Base-by-base conservation (phyloP, 371 early-diverging fungal genomes). In the Sporodiniella umbellata region DNA sequence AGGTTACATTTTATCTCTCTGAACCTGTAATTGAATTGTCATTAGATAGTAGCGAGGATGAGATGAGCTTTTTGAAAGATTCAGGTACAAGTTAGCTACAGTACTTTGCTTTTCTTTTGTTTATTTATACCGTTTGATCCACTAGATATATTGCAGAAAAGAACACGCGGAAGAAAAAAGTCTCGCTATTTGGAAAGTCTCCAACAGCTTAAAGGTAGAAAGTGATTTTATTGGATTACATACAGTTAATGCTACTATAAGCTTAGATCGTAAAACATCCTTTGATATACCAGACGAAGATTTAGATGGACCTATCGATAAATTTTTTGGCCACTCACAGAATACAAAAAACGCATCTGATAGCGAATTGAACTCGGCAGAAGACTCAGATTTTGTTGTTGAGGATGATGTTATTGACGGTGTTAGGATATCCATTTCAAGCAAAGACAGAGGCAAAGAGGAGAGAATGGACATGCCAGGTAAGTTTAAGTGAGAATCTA, bases 321-420 rank as follows among this genome's bases (percentile, higher is more conserved):
- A 17, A 8, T 53, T 44, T 26, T 2, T 28, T 23, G n/a, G 21
- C 19, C 6, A 10, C 18, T 24, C 44, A 19, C 17, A 43, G n/a
- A 40, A 33, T 14, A 40, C 31, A 4, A 33, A 23, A n/a, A 31
- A 45, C 17, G 33, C 33, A 14, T 31, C 42, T 2, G 4, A 28
- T 6, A 23, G 14, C 4, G 25, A 50, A 4, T 21, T 25, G 12
- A 18, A 17, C 19, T 17, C 4, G 11, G 35, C 40, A 12, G 43
- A 48, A 6, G 6, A 19, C 1, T 45, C 44, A 4, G 55, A 51
- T 7, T 61, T 61, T 45, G 42, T 61, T 1, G 61, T 61, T 3
- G 61, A 61, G 26, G 61, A 61, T 35, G 61, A 61, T 49, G 48
- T 48, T 4, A 52, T 61, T 33, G 61, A 61, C 28, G 61, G 61